Conservation (phyloP, 345 rosid genomes). For the Eucalyptus sp. region DNA sequence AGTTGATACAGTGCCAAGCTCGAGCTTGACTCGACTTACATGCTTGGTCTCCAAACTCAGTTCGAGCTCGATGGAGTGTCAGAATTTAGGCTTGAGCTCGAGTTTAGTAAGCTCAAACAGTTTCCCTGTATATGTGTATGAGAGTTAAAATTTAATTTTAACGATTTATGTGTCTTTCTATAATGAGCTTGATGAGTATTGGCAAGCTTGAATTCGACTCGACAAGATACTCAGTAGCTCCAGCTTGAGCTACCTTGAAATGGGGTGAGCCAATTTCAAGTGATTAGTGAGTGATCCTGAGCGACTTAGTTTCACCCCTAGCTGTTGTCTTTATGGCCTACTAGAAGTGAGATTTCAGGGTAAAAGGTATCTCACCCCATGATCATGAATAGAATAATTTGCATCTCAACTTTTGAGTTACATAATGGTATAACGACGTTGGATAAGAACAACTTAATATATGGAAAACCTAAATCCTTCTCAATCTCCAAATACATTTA, state of each 20-base stretch:
- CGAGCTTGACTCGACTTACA: neutral
- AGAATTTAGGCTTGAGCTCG: neutral
- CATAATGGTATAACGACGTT: neutral
- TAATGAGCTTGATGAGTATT: neutral
- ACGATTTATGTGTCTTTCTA: neutral
- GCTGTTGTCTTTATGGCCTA: neutral
- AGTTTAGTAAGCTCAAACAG: neutral
- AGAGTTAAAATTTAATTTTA: neutral
- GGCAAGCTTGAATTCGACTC: neutral
- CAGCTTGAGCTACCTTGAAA: neutral
- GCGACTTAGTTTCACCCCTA: neutral
- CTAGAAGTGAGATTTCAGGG: neutral
- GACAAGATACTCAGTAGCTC: neutral
- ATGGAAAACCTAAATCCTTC: neutral
- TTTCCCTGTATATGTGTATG: neutral
- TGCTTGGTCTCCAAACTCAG: neutral
- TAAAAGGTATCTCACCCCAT: neutral
- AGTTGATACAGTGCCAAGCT: neutral
- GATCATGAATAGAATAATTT: neutral
- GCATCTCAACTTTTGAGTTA: neutral
- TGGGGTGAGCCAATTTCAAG: neutral
- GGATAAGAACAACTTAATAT: neutral
- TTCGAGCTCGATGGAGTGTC: neutral
- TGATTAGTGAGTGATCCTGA: neutral
- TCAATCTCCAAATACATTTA: neutral